Percentiles rank a stretch among this genome's conserved stretches.
These are phyloP conservation scores for Coemansia sp. DNA, from an alignment of 192 early-diverging fungal species.

Conservation along the genomic window DNA sequence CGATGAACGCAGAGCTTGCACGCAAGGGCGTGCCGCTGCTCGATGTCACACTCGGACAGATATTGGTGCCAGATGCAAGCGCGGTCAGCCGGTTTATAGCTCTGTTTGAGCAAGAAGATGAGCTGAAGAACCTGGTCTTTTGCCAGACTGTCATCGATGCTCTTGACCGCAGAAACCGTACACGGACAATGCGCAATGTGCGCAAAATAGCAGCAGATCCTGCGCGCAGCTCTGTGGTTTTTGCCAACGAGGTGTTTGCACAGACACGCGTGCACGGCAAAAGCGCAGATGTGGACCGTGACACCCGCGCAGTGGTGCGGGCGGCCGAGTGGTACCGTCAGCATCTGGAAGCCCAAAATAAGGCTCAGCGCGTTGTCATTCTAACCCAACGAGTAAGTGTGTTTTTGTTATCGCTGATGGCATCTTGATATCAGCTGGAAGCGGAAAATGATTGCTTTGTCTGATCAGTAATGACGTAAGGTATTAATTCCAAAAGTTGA, in stretches of 20 bases:
- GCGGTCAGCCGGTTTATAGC: conserved; percentile 63
- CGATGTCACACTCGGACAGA: not conserved
- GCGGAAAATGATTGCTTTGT: too few species aligned
- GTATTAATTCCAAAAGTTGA: too few species aligned
- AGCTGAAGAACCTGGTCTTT: conserved; percentile 63
- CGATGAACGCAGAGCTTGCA: conserved; percentile 17
- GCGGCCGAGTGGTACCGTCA: conserved; percentile 61
- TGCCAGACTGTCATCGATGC: conserved; percentile 64
- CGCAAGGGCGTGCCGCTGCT: conserved; percentile 29
- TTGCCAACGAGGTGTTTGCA: conserved; percentile 68
- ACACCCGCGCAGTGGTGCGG: conserved; percentile 58
- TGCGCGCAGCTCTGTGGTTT: conserved; percentile 58
- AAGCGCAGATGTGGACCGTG: conserved; percentile 32
- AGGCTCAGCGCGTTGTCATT: conserved; percentile 21
- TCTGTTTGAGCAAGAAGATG: conserved; percentile 65
- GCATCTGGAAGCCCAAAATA: conserved; percentile 44
- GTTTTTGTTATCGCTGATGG: conserved; percentile 21
- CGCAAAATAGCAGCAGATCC: conserved; percentile 62
- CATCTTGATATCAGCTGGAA: conserved; percentile 5
- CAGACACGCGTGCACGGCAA: conserved; percentile 35
- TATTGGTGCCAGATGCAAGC: conserved; percentile 40
- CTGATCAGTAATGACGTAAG: not conserved
- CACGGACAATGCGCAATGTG: conserved; percentile 61
- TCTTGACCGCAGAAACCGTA: conserved; percentile 63
- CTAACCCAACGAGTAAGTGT: conserved; percentile 20